Percentiles rank a stretch among this genome's conserved stretches.
These are phyloP conservation scores for Exophiala phaeomuriformis DNA, from an alignment of 2,329 filamentous ascomycete genomes.

Conservation along the genomic window DNA sequence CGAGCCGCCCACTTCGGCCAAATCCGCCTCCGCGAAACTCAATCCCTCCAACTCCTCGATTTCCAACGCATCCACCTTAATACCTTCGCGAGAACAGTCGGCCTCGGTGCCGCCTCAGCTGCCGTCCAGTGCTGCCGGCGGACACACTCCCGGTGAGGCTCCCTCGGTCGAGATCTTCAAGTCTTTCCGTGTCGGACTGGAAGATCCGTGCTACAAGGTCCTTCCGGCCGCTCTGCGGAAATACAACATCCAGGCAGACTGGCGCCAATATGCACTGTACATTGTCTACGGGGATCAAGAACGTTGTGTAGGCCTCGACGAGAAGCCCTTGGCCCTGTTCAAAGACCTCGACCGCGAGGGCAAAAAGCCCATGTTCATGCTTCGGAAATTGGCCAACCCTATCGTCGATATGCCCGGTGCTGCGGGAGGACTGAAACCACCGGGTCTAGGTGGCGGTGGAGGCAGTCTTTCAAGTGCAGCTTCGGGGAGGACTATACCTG, in stretches of 20 bases:
- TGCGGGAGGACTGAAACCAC: constrained; percentile 14
- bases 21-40: constrained; percentile 21
- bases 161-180: constrained; percentile 89
- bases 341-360: constrained; percentile 96
- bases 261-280: constrained; percentile 94
- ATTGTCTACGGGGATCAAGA: constrained; percentile 99
- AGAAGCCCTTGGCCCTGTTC: constrained; percentile 91
- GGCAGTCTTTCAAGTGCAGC: constrained; percentile 7
- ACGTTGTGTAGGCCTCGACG: constrained; percentile 80
- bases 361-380: constrained; percentile 99
- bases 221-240: constrained; percentile 91
- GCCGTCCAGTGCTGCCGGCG: constrained; percentile 20
- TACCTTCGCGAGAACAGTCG: constrained; percentile 23
- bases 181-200: constrained; percentile 94
- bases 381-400: constrained; percentile 56
- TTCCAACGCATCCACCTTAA: constrained; percentile 24
- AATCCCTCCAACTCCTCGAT: constrained; percentile 22
- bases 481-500: constrained; percentile 12
- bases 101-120: constrained; percentile 23
- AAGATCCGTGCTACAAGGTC: constrained; percentile 96
- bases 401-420: constrained; percentile 17
- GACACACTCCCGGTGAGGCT: constrained; percentile 27
- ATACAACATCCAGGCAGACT: constrained; percentile 96
- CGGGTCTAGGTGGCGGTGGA: constrained; percentile 6
- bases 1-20: constrained; percentile 28